Evolutionary conservation across 2,329 filamentous ascomycete species (phyloP), one percentile per base, ranked within the genome.

Genomic region (Fusarium virguliforme): DNA sequence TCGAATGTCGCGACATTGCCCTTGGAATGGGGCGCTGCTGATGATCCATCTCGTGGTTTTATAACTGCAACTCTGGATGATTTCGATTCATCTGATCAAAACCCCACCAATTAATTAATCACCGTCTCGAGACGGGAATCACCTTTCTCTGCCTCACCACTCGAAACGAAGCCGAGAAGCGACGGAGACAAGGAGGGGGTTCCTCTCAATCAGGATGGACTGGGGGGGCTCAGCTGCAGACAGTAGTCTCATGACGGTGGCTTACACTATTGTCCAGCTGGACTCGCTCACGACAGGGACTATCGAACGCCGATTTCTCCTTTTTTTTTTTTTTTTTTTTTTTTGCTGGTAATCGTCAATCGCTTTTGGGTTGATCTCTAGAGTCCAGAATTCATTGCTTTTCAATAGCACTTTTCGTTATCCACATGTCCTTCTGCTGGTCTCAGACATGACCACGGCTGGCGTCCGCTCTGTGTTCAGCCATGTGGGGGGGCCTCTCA

Each of bases 201-300:
- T 30, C 28, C 5, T 8, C 4, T 30, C 28, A 30, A 30, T 18
- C 18, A 18, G 18, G 18, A 18, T 18, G 18, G 18, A 18, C 18
- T 18, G 18, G 18, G 18, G 18, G 18, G 18, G 7, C 28, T 46
- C 43, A 30, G 43, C 43, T 48, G 43, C 43, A 18, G n/a, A 48
- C 43, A 48, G 43, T 48, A 48, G 43, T 48, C 43, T 48, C 43
- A 48, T 48, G 43, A 48, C 26, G 28, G 43, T 48, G 43, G 43
- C 48, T 53, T 34, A 22, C 48, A 35, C 48, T 53, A 53, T 53
- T 53, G 48, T 26, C 15, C 26, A 30, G 43, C 43, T 48, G 43
- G 43, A 48, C 43, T 30, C 26, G 43, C 6, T 18, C 48, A 18
- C 13, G 48, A 34, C 48, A 28, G 48, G 48, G 48, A 35, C 48